Base-by-base conservation (phyloP, 2,329 filamentous ascomycete species). In the Penicillium olsonii region DNA sequence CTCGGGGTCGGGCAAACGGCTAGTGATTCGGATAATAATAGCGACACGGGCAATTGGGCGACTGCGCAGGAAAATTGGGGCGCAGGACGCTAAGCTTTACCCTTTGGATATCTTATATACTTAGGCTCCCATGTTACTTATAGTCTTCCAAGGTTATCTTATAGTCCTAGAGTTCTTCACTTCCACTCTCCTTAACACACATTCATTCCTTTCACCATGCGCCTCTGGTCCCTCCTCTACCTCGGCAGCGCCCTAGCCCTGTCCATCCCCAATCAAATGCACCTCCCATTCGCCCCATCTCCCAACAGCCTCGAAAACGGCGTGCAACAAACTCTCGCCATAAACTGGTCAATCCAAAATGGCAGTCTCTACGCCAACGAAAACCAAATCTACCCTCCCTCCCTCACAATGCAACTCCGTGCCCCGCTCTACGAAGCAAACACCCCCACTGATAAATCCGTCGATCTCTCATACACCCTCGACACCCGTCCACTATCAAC, bases 341-440 rank as follows among this genome's bases (percentile, higher is more conserved):
- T 69, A 6, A 55, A 58, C 37, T 63, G 67, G 46, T 53, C 63
- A n/a, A 57, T 66, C 5, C 31, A 58, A 22, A 57, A 68, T 48
- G 61, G 56, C 35, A 56, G 47, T 6, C 58, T 69, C 4, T 59
- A 56, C 26, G 66, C 64, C 50, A 69, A 69, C 50, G 33, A 60
- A 11, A 49, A 67, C 15, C 42, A 52, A 18, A 48, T 69, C 41
- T 68, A 68, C 50, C 67, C 66, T 1, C 52, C 65, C 2, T 41
- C 62, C 4, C 35, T 50, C 6, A 57, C 62, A 15, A 64, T 66
- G 62, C 56, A 59, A 34, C 54, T 68, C 27, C 47, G 62, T 15
- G 65, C 60, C 3, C 45, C 53, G 15, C 62, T 59, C 26, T 56
- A 61, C n/a, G 48, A 54, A 26, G 48, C 39, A 48, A 2, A 24